A percentile compares a stretch with the other conserved stretches of the same genome.
These are phyloP conservation scores for Rugonectria rugulosa DNA, from an alignment of 2,329 filamentous ascomycete genomes.

Conservation along the genomic window DNA sequence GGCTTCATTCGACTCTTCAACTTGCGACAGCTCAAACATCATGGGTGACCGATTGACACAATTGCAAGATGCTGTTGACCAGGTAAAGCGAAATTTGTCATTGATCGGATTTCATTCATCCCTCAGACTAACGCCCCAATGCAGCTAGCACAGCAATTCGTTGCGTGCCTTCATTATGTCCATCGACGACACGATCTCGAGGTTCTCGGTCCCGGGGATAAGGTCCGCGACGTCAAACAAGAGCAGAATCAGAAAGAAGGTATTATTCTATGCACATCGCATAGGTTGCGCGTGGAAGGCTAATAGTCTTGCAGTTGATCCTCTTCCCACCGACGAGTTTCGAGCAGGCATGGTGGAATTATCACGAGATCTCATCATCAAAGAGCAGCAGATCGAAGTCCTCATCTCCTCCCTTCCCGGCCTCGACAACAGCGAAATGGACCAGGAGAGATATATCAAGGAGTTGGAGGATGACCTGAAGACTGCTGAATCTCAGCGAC, in stretches of 20 bases:
- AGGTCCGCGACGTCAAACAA: constrained; percentile 65
- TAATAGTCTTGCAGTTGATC: constrained; percentile 57
- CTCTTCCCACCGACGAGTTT: constrained; percentile 70
- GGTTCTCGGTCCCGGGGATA: constrained; percentile 64
- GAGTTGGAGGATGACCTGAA: constrained; percentile 72
- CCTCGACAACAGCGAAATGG: constrained; percentile 77
- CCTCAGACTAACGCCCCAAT: constrained; percentile 12
- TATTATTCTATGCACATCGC: constrained; percentile 30
- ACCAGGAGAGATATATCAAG: constrained; percentile 73
- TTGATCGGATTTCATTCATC: not conserved
- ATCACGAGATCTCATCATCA: constrained; percentile 77
- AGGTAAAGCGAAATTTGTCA: constrained; percentile 58
- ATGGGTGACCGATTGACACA: constrained; percentile 84
- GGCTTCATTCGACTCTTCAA: not conserved
- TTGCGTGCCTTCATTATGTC: constrained; percentile 71
- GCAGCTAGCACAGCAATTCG: constrained; percentile 73
- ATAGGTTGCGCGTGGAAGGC: not conserved
- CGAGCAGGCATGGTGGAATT: constrained; percentile 74
- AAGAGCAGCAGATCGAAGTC: constrained; percentile 84
- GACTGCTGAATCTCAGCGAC: constrained; percentile 67
- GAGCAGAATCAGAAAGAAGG: constrained; percentile 61
- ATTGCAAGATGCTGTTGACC: constrained; percentile 84
- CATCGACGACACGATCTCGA: constrained; percentile 73
- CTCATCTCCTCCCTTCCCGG: constrained; percentile 79
- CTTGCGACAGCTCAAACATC: constrained; percentile 25